Conservation (phyloP, 2,329 filamentous ascomycete species). For the Sporothrix brasiliensis region DNA sequence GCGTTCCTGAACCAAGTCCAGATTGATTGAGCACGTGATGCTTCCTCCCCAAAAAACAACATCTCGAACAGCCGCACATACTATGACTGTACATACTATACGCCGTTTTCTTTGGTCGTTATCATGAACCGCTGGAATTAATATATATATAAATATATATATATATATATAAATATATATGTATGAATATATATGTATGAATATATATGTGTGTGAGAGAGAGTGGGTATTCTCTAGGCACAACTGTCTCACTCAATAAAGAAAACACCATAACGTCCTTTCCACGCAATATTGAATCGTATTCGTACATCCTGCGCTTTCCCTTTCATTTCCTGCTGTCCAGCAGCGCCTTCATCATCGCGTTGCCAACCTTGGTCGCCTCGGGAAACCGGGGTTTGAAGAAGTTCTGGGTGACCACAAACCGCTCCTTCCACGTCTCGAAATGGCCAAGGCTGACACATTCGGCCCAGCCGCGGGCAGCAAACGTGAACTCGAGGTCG, state of each 20-base stretch:
- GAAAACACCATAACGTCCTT: not conserved
- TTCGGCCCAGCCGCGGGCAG: conserved; percentile 92
- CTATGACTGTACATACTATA: too few species aligned
- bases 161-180: too few species aligned
- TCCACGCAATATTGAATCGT: not conserved
- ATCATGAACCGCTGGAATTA: not conserved
- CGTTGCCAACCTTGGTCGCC: conserved; percentile 84
- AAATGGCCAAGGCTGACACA: conserved; percentile 91
- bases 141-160: not conserved
- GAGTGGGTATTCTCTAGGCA: not conserved
- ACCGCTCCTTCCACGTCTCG: conserved; percentile 87
- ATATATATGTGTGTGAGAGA: too few species aligned
- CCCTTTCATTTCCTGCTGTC: conserved; percentile 57
- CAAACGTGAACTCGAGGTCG: conserved; percentile 97
- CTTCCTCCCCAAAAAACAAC: not conserved
- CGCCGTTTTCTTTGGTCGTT: not conserved
- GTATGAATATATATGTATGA: not conserved
- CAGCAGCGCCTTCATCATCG: conserved; percentile 95
- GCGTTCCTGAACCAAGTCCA: not conserved
- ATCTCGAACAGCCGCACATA: not conserved
- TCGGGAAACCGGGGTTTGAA: conserved; percentile 89
- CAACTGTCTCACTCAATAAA: not conserved
- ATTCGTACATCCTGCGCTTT: not conserved
- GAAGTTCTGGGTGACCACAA: conserved; percentile 85
- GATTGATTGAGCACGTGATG: not conserved